phyloP scores from a whole-genome alignment of 2,329 filamentous ascomycete species.

The Microdochium paspali region DNA sequence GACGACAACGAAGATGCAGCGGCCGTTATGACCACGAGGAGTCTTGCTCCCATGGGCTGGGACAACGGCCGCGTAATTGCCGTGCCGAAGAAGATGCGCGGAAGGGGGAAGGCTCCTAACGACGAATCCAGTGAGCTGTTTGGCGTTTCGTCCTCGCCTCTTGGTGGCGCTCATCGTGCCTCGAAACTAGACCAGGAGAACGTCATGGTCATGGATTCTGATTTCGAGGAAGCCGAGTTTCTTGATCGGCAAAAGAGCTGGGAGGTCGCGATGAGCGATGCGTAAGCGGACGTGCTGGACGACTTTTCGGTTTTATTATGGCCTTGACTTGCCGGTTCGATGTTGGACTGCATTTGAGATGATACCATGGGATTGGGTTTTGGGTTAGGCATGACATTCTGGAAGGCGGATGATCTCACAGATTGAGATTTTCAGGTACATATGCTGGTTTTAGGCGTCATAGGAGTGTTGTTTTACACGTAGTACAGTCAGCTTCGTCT shows the following conservation, averaged over 20 bases:
- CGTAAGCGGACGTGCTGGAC: constrained; percentile 4
- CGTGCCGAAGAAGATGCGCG: constrained; percentile 25
- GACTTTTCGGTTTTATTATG: no score
- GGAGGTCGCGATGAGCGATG: constrained; percentile 31
- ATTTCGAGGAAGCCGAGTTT: constrained; percentile 65
- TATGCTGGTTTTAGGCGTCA: not conserved
- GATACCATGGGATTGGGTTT: not conserved
- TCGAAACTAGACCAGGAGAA: constrained; percentile 35
- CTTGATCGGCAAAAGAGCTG: constrained; percentile 30
- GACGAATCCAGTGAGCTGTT: constrained; percentile 8
- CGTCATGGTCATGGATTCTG: constrained; percentile 27
- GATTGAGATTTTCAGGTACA: not conserved
- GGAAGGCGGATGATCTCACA: not conserved
- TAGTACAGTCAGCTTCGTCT: constrained; percentile 5
- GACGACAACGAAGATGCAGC: constrained; percentile 29
- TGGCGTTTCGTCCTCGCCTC: constrained; percentile 1
- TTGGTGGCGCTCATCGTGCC: constrained; percentile 5
- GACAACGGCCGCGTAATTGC: constrained; percentile 37
- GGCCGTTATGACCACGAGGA: constrained; percentile 25
- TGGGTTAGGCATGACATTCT: not conserved
- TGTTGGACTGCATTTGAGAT: not conserved
- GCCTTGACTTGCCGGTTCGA: not conserved
- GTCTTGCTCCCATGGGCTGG: constrained; percentile 25
- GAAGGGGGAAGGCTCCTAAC: constrained; percentile 9
- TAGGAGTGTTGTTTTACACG: not conserved